Conservation (phyloP, 306 rosid species). For the Malus orientalis region DNA sequence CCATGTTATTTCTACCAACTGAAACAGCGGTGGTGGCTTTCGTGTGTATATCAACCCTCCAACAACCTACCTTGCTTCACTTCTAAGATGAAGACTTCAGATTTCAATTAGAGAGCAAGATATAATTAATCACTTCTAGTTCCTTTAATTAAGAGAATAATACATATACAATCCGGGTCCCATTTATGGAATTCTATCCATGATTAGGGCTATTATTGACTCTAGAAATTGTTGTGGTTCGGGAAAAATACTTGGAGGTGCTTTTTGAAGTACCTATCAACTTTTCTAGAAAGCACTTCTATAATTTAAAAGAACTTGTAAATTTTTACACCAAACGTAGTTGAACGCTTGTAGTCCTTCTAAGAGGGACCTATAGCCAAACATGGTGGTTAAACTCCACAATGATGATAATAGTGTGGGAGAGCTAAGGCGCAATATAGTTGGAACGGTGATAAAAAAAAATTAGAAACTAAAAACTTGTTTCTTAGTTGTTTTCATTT, state of each 20-base stretch:
- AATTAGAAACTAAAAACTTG: no score
- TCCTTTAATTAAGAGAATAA: background rate
- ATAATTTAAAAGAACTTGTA: no score
- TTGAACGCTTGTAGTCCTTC: no score
- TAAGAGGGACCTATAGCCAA: background rate
- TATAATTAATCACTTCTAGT: background rate
- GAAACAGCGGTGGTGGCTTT: background rate
- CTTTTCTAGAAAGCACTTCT: no score
- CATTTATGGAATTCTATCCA: background rate
- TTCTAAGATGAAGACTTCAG: background rate
- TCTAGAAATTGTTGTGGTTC: background rate
- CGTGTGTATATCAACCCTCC: background rate
- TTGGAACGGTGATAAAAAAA: no score
- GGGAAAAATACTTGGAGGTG: background rate
- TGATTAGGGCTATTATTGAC: background rate
- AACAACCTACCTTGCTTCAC: conserved; percentile 6
- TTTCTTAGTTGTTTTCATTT: no score
- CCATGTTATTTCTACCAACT: conserved; percentile 5
- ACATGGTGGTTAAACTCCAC: background rate
- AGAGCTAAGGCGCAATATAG: no score
- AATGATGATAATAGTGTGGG: no score
- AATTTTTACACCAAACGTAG: no score
- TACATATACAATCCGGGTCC: background rate
- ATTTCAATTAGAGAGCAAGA: background rate
- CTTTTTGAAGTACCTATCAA: background rate